phyloP scores from a whole-genome alignment of 805 yeast genomes.

The Candida hungchunana region DNA sequence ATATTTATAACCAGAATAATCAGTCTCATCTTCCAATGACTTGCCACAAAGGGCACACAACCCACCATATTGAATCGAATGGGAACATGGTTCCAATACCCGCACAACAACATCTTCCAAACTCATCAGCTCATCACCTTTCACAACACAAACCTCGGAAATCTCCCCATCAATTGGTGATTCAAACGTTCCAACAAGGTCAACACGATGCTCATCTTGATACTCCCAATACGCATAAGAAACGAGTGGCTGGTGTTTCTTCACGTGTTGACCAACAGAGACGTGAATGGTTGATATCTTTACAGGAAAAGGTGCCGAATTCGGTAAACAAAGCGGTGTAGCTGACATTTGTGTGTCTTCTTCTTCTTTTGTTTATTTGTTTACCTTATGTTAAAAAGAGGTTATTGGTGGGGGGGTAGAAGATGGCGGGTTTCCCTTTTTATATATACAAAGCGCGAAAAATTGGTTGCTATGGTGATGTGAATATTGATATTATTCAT shows the following conservation, averaged over 20 bases:
- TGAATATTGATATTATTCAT: no score
- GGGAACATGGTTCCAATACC: constrained; percentile 81
- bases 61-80: constrained; percentile 91
- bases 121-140: constrained; percentile 54
- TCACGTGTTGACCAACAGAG: constrained; percentile 29
- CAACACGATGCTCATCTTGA: constrained; percentile 47
- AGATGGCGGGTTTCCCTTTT: neutral
- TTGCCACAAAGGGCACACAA: constrained; percentile 91
- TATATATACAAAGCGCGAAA: neutral
- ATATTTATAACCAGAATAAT: constrained; percentile 54
- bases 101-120: constrained; percentile 46
- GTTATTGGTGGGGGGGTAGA: no score
- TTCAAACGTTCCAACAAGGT: constrained; percentile 73
- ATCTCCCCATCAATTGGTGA: constrained; percentile 77
- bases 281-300: constrained; percentile 33
- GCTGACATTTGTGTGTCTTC: constrained; percentile 18
- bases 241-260: constrained; percentile 34
- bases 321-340: constrained; percentile 24
- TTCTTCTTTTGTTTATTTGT: no score
- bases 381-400: no score
- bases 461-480: no score
- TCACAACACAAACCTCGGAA: constrained; percentile 41
- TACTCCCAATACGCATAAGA: constrained; percentile 44
- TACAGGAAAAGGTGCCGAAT: constrained; percentile 35
- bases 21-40: constrained; percentile 65